Base-by-base conservation (phyloP, 768 basidiomycete genomes). In the Leccinum rimulosum region DNA sequence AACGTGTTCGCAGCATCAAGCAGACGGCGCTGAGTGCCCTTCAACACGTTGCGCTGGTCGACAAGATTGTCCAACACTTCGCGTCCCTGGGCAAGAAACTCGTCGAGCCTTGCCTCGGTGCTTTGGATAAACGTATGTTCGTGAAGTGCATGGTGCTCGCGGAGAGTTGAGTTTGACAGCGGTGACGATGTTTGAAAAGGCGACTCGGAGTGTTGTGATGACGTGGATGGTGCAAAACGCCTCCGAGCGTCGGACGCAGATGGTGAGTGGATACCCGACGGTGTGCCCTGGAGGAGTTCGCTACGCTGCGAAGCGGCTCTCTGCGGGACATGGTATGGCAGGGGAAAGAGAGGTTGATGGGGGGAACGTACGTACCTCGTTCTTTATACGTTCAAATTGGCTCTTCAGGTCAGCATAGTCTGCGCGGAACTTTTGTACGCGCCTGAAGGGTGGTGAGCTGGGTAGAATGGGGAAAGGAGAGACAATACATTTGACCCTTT, bases 1-100 rank as follows among this genome's bases (percentile, higher is more conserved):
- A 99, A 75, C 27, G 94, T 97, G 73, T 97, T 98, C 50, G 95
- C 97, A 47, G 93, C 89, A 70, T 92, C 89, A 57, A 97, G 74
- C 52, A 99, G 74, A 56, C 91, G 81, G 65, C 86, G 82, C 70
- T 93, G 89, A 0, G 97, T 98, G n/a, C 93, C 95, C 74, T 98
- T 98, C 59, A 99, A 78, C 73, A 98, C 85, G 68, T 90, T 90
- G 60, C 93, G 79, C 75, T 99, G 97, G 70, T 95, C 95, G 49
- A 91, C 85, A 38, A 99, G 76, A 70, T 95, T 96, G 63, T 96
- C 93, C 67, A 97, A 74, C 19, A 93, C 94, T 35, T 95, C 93
- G 57, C 89, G 80, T 2, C 97, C 97, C 71, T 98, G 96, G 1
- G 91, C 86, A 52, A 99, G 76, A 70, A 96, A 98, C 15, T 91